These are phyloP conservation scores for Galerina marginata DNA, from an alignment of 768 basidiomycete genomes.

Conservation along the genomic window DNA sequence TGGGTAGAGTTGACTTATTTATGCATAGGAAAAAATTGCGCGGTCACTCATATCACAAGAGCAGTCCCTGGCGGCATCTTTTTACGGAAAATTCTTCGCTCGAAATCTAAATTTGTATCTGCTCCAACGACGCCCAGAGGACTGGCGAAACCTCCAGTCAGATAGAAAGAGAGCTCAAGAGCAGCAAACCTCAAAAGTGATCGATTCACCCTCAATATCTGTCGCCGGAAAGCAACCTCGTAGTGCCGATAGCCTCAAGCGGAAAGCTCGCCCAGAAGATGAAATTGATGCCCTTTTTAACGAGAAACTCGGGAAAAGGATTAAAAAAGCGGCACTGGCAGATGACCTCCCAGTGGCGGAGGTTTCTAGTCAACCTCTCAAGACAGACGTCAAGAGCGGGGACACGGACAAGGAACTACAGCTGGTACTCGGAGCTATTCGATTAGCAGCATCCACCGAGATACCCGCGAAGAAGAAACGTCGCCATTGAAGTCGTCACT, in stretches of 20 bases:
- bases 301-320: conserved; percentile 57
- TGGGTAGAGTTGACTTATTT: conserved; percentile 8
- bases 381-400: conserved; percentile 18
- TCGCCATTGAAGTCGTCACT: conserved; percentile 19
- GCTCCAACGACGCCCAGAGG: conserved; percentile 76
- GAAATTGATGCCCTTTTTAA: conserved; percentile 82
- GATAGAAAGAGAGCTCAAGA: conserved; percentile 37
- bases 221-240: conserved; percentile 1
- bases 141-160: conserved; percentile 82
- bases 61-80: conserved; percentile 72
- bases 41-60: conserved; percentile 77
- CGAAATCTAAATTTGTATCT: conserved; percentile 79
- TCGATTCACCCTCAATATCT: not conserved
- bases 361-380: not conserved
- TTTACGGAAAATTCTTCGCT: conserved; percentile 88
- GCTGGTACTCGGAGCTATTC: conserved; percentile 64
- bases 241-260: conserved; percentile 40
- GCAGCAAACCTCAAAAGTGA: conserved; percentile 11
- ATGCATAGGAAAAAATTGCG: conserved; percentile 85
- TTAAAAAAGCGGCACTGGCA: conserved; percentile 57
- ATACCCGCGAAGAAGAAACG: conserved; percentile 38
- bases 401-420: conserved; percentile 50
- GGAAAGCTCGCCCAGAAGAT: conserved; percentile 51
- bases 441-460: conserved; percentile 56
- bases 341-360: conserved; percentile 1